Base-by-base conservation (phyloP, 352 stramenopile genomes). In the Poterioochromonas sp. region DNA sequence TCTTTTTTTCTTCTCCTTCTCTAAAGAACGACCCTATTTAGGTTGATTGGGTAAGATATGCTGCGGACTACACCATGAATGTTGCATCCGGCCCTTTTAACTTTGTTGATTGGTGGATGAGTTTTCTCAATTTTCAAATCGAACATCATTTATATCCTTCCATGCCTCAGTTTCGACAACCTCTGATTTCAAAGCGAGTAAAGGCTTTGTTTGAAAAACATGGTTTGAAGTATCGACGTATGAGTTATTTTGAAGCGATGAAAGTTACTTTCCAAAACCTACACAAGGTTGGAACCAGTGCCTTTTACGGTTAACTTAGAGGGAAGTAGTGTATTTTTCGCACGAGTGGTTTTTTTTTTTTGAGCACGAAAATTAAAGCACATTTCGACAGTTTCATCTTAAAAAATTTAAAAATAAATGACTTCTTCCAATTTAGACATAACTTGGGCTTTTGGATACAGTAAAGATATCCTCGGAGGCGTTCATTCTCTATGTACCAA, bases 361-460 rank as follows among this genome's bases (percentile, higher is more conserved):
- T n/a, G n/a, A n/a, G n/a, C n/a, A n/a, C n/a, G n/a, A n/a, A n/a
- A n/a, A n/a, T n/a, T n/a, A n/a, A n/a, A n/a, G n/a, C n/a, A n/a
- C n/a, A n/a, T n/a, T n/a, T n/a, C n/a, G n/a, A n/a, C n/a, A n/a
- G n/a, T n/a, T n/a, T n/a, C n/a, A n/a, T n/a, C n/a, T n/a, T n/a
- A n/a, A n/a, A n/a, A n/a, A n/a, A n/a, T n/a, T n/a, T n/a, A n/a
- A n/a, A n/a, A n/a, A n/a, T n/a, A n/a, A n/a, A n/a, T n/a, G n/a
- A n/a, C n/a, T n/a, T n/a, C n/a, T n/a, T n/a, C n/a, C n/a, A 58
- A 26, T 58, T 26, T 58, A 15, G 47, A 58, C 81, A 58, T 95
- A 0, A 80, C 85, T 26, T 96, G 90, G 91, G 87, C 86, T 0
- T 96, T 95, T 79, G 91, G 91, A 22, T 94, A 95, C 80, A 94